These are phyloP conservation scores for Phanerochaete sordida DNA, from an alignment of 768 basidiomycete species.

Conservation along the genomic window DNA sequence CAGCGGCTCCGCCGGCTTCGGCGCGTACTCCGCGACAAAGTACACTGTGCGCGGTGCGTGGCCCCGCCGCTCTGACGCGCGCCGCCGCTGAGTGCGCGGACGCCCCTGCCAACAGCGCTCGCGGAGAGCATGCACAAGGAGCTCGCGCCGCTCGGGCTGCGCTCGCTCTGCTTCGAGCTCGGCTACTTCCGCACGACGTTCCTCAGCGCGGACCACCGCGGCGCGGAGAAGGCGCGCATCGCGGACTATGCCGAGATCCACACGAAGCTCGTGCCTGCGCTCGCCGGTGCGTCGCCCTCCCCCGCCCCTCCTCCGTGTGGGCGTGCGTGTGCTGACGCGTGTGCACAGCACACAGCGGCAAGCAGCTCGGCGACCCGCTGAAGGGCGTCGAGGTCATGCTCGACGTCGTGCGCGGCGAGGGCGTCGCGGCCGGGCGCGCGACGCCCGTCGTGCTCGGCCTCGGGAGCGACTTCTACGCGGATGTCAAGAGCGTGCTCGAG, in stretches of 20 bases:
- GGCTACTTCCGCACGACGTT: constrained; percentile 13
- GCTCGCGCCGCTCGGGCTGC: constrained; percentile 14
- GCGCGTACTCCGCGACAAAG: constrained; percentile 39
- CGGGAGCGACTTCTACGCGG: constrained; percentile 16
- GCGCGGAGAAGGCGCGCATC: constrained; percentile 3
- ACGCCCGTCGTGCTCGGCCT: constrained; percentile 6
- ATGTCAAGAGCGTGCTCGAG: background rate
- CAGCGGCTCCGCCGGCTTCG: constrained; percentile 13
- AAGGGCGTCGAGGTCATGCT: constrained; percentile 21
- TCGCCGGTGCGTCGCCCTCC: background rate
- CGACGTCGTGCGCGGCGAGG: constrained; percentile 23
- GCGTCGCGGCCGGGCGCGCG: constrained; percentile 15
- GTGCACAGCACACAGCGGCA: constrained; percentile 11
- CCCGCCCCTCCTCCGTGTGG: background rate
- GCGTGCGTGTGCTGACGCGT: background rate
- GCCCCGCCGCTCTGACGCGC: constrained; percentile 20
- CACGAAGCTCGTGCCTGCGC: background rate
- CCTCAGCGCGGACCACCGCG: constrained; percentile 7
- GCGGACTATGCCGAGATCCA: constrained; percentile 20
- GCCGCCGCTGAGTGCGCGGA: background rate
- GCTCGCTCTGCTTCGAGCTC: constrained; percentile 10
- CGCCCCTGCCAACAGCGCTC: constrained; percentile 23
- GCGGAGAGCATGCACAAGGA: constrained; percentile 19
- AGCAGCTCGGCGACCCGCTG: constrained; percentile 23
- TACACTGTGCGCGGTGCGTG: constrained; percentile 28